These are phyloP conservation scores for Primulina eburnea DNA, from an alignment of 257 asterid genomes.

Conservation along the genomic window DNA sequence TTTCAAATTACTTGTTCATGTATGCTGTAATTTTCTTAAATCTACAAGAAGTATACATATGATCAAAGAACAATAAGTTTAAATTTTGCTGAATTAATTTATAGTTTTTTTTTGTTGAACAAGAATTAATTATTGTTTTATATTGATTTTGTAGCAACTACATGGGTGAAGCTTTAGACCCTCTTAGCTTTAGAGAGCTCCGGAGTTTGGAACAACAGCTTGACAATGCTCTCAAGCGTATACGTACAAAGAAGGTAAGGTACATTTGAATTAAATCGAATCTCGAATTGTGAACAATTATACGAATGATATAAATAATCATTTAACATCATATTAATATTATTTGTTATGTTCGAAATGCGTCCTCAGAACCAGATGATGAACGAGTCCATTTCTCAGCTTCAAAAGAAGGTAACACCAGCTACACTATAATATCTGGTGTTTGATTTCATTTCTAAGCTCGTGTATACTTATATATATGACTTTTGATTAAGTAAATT, in stretches of 20 bases:
- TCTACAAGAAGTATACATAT: too few relatives aligned
- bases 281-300: background rate
- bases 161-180: slow-evolving; percentile 64
- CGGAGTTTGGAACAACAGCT: slow-evolving; percentile 80
- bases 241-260: slow-evolving; percentile 56
- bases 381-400: slow-evolving; percentile 74
- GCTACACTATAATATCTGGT: background rate
- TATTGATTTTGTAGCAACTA: slow-evolving; percentile 43
- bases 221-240: slow-evolving; percentile 59
- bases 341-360: background rate
- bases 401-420: slow-evolving; percentile 60
- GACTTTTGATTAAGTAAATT: background rate
- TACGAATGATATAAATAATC: background rate
- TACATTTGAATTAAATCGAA: too few relatives aligned
- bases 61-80: background rate
- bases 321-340: background rate
- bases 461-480: too few relatives aligned
- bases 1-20: background rate
- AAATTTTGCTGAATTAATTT: background rate
- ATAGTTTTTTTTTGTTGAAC: too few relatives aligned
- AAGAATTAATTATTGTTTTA: too few relatives aligned
- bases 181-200: slow-evolving; percentile 70
- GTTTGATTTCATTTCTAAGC: too few relatives aligned
- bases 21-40: too few relatives aligned
- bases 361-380: slow-evolving; percentile 70